Base-by-base conservation (phyloP, 345 rosid species). In the Brassica cretica region DNA sequence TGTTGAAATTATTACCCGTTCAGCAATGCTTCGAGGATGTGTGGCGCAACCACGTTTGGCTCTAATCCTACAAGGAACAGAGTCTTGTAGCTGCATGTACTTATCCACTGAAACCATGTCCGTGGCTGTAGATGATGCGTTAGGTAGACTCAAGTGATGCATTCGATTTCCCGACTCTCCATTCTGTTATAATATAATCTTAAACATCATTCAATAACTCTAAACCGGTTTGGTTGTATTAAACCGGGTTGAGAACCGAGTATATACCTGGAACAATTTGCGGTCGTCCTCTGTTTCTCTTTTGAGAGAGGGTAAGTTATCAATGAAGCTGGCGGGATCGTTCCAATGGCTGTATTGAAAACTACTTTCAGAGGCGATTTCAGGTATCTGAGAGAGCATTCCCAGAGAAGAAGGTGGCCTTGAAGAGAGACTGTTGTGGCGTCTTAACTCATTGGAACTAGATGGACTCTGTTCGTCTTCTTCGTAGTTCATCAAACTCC, bases 31-130 rank as follows among this genome's bases (percentile, higher is more conserved):
- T 80, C 99, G 88, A 82, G 99, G 99, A 85, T 95, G 99, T 75
- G 99, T 95, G 27, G 99, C 99, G 30, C 94, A 93, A 29, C 99
- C 99, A 16, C 99, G 93, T 85, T 95, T 95, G 18, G 99, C 99
- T 83, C 99, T 83, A 59, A 89, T 86, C 78, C 93, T 95, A 83
- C 97, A 95, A 60, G 99, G 99, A 75, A 91, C 96, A 9, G 98
- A 87, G 78, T 91, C 99, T 84, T 90, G 99, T 21, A 88, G 84
- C 33, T 85, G 90, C 65, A 89, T 81, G 66, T 82, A 86, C 77
- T 88, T 94, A 70, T 92, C 98, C 78, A 86, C 66, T 18, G 91
- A 73, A 78, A 58, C 85, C 90, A 88, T 86, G 77, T 89, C 96
- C 0, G 86, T 37, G 7, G 41, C 27, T 76, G 80, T 67, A 1